phyloP scores from a whole-genome alignment of 148 eudicot genomes.

The Vaccinium myrtillus region DNA sequence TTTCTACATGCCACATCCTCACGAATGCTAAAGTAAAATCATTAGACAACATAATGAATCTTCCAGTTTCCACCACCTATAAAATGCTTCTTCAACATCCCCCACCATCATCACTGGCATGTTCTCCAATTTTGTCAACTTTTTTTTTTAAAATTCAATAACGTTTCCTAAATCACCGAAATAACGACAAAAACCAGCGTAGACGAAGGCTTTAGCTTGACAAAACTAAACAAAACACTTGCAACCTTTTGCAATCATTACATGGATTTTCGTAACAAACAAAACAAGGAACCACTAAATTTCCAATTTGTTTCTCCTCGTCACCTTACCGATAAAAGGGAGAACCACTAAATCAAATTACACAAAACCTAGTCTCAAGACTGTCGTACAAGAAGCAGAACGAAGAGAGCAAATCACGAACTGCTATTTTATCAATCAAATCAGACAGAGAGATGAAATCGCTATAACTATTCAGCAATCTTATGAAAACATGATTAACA shows the following conservation, averaged over 20 bases:
- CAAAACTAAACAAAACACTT: background rate
- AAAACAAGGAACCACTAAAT: background rate
- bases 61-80: background rate
- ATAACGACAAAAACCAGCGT: background rate
- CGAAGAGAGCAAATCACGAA: background rate
- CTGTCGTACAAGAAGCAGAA: background rate
- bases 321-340: background rate
- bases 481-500: background rate
- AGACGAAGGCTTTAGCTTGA: background rate
- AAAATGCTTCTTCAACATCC: background rate
- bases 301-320: background rate
- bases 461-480: constrained; percentile 5
- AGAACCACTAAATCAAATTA: background rate
- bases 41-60: background rate
- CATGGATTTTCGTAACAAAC: background rate
- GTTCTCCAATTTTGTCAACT: background rate
- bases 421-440: background rate
- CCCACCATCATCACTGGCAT: background rate
- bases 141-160: background rate
- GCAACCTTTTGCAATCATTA: background rate
- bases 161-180: background rate
- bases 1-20: background rate
- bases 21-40: background rate
- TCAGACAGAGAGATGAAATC: background rate
- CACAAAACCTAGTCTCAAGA: background rate